Base-by-base conservation (phyloP, 2,329 filamentous ascomycete genomes). In the Cladosporium sp. region DNA sequence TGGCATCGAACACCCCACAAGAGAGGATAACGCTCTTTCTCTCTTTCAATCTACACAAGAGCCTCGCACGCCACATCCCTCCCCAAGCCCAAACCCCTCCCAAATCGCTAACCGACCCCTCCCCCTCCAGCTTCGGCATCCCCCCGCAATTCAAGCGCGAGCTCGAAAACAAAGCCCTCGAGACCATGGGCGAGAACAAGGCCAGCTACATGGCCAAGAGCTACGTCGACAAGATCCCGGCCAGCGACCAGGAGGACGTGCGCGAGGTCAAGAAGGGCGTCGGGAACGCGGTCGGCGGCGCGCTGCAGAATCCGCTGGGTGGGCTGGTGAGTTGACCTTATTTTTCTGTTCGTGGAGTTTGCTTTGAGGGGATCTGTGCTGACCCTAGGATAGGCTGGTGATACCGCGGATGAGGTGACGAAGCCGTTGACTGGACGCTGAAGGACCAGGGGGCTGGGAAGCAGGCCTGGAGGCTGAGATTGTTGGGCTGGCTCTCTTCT, bases 111-210 rank as follows among this genome's bases (percentile, higher is more conserved):
- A 18, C 19, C 7, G n/a, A 4, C 40, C 40, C 14, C 19, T 4
- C 8, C 19, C 40, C 8, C 40, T 9, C 4, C 52, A 62, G 60
- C 51, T 75, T 76, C 61, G 75, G 75, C 43, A 72, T 77, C 49
- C 73, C 74, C 2, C 69, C 71, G 0, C 70, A 73, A 55, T 57
- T 72, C 52, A 77, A 77, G 65, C 71, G 72, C 52, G 67, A 71
- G 56, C 63, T 77, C 56, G 73, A 77, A 58, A 66, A 70, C 31
- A 65, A 71, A 51, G 75, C 74, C 3, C 66, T 77, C 37, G 65
- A 75, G 58, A 75, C 73, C n/a, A 77, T 77, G 73, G 75, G 75
- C 54, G 74, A 77, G 61, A 77, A 77, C 66, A 77, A 77, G 60
- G 63, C 66, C 8, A 67, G 64, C 9, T 67, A 67, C 50, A 45